A percentile compares a stretch with the other conserved stretches of the same genome.
phyloP scores from a whole-genome alignment of 2,329 filamentous ascomycete species.

The Bipolaris zeicola region DNA sequence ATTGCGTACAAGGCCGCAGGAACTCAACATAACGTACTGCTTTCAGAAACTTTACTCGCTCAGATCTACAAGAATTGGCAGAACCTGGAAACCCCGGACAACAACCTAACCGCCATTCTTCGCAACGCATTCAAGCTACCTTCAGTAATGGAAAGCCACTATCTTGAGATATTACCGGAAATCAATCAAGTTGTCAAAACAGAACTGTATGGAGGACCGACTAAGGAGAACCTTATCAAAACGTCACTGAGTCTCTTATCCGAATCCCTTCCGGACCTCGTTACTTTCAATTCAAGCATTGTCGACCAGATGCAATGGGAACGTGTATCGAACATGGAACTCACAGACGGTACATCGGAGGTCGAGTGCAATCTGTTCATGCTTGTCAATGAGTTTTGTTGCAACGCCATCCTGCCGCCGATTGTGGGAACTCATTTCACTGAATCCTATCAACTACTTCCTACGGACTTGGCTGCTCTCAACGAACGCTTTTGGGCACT shows the following conservation, averaged over 20 bases:
- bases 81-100: constrained; percentile 27
- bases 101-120: constrained; percentile 28
- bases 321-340: constrained; percentile 56
- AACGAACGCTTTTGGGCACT: constrained; percentile 61
- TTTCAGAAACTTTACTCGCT: constrained; percentile 54
- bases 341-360: constrained; percentile 49
- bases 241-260: constrained; percentile 38
- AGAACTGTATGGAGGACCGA: constrained; percentile 56
- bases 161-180: constrained; percentile 38
- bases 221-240: constrained; percentile 50
- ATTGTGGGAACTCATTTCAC: constrained; percentile 59
- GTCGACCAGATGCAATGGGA: constrained; percentile 70
- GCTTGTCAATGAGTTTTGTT: constrained; percentile 63
- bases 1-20: constrained; percentile 58
- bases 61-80: constrained; percentile 30
- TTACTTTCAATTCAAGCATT: constrained; percentile 63
- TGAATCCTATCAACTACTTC: constrained; percentile 50
- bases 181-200: constrained; percentile 41
- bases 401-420: constrained; percentile 56
- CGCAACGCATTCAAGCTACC: constrained; percentile 41
- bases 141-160: constrained; percentile 22
- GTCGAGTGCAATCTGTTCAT: constrained; percentile 54
- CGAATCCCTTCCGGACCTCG: constrained; percentile 59
- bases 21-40: constrained; percentile 57
- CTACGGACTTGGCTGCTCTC: constrained; percentile 62